Evolutionary conservation across 2,329 filamentous ascomycete genomes (phyloP), one percentile per base, ranked within the genome.

Genomic region (Bipolaris gigantea): DNA sequence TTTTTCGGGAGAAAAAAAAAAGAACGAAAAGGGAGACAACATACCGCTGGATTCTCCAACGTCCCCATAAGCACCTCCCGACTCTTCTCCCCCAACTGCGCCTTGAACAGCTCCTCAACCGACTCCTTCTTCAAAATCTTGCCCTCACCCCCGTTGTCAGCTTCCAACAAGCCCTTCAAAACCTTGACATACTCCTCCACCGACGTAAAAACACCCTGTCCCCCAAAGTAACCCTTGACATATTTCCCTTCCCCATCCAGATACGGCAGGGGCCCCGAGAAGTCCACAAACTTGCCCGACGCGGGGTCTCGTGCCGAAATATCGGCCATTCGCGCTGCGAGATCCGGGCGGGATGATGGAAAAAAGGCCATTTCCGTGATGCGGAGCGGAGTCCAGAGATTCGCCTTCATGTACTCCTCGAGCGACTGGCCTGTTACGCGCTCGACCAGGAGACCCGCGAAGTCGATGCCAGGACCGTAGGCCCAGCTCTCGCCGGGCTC

Each of bases 351-450:
- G 8, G 35, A 45, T 1, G 48, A 55, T 0, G 64, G 83, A 42
- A 84, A 73, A 76, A 88, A 84, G 47, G 76, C 81, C 60, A 85
- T 79, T 39, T 83, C 77, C 1, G 76, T 73, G 45, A 81, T 69
- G 0, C 72, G 75, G 2, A 81, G 70, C 0, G 77, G 78, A 44
- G 73, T 64, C 67, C 78, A 75, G 10, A 82, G 73, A 51, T 79
- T 67, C 27, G 81, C 76, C 0, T 84, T 84, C 1, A 86, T 85
- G 57, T 88, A 83, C 55, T 84, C 83, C 1, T 87, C 67, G 4
- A 89, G 69, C 0, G 85, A 81, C 55, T 71, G 69, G 5, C 70
- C 66, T 23, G 63, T 78, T 72, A 78, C 40, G 4, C 64, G 65
- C 62, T 81, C 77, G 4, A 83, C 65, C 1, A 77, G 67, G 5